Evolutionary conservation across 2,329 filamentous ascomycete species (phyloP), one percentile per base, ranked within the genome.

Genomic region (Nectriaceae sp.): DNA sequence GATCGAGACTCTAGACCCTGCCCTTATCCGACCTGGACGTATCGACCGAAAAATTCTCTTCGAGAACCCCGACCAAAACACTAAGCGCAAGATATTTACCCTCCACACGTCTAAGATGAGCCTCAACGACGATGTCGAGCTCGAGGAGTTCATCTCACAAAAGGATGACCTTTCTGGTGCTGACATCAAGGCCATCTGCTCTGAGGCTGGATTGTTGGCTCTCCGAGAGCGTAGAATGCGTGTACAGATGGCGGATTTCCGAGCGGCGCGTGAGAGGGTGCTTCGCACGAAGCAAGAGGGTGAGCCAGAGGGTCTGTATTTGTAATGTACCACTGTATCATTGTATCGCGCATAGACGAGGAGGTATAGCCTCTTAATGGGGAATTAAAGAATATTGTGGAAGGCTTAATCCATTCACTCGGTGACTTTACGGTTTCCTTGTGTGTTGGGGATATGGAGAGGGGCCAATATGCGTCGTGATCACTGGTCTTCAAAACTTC

Each of bases 81-180:
- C 94, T 49, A 87, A 87, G 75, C 83, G 93, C 79, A 99, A 99
- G 86, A 99, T 99, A 67, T 99, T 99, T 74, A 92, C 88, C 13
- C 83, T 99, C 5, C 94, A 99, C 75, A 99, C 94, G 3, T 95
- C 89, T 68, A 99, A 99, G 82, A 99, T 99, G 94, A 96, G 85
- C 44, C 80, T 99, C 35, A 90, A 90, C 62, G 88, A 93, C 53
- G 95, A 99, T 60, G 94, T 99, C n/a, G 95, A 99, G 55, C 79
- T 99, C 39, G 94, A 99, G 63, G 94, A 99, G 73, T 97, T 99
- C 67, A 97, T 99, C 69, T 92, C 85, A 56, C 93, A 97, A 71
- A 99, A 99, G 80, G 94, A 99, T 64, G 95, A 99, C 63, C 79
- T 99, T 6, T 95, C 89, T 4, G 94, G 94, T 71, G 94, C 94